These are phyloP conservation scores for Blastocystis sp. DNA, from an alignment of 352 stramenopile genomes.

Conservation along the genomic window DNA sequence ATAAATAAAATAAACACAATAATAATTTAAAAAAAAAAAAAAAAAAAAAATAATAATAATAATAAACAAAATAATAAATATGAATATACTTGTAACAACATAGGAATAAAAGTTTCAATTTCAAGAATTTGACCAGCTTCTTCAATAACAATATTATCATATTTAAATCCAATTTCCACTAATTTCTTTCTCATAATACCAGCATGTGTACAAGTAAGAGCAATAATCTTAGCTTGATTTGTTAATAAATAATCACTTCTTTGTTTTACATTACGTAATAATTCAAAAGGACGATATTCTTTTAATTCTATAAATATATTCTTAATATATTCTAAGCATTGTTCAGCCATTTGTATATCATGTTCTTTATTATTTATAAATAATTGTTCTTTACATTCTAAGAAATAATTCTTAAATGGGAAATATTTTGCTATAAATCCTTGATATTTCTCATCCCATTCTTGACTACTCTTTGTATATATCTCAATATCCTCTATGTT, in stretches of 20 bases:
- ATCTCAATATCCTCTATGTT: slow-evolving; percentile 6
- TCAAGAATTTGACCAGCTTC: slow-evolving; percentile 80
- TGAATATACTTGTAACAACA: slow-evolving; percentile 61
- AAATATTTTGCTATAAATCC: slow-evolving; percentile 44
- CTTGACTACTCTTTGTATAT: slow-evolving; percentile 8
- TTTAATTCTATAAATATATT: slow-evolving; percentile 71
- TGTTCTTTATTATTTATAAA: neutral
- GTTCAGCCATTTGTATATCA: neutral
- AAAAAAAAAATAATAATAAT: too few species aligned
- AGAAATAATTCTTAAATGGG: slow-evolving; percentile 53
- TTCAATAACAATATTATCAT: slow-evolving; percentile 73
- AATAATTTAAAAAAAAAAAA: too few species aligned
- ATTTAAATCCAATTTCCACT: slow-evolving; percentile 56
- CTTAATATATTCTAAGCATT: slow-evolving; percentile 55
- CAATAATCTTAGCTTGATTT: slow-evolving; percentile 72
- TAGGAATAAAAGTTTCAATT: slow-evolving; percentile 67
- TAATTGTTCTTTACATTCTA: neutral
- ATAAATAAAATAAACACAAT: too few species aligned
- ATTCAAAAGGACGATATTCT: slow-evolving; percentile 75
- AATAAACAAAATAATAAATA: too few species aligned
- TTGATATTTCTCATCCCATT: slow-evolving; percentile 2
- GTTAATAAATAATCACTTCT: slow-evolving; percentile 76
- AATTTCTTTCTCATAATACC: slow-evolving; percentile 64
- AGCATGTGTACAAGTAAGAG: slow-evolving; percentile 80
- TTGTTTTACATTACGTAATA: slow-evolving; percentile 68